Conservation (phyloP, 2,329 filamentous ascomycete species). For the Fusarium torreyae region DNA sequence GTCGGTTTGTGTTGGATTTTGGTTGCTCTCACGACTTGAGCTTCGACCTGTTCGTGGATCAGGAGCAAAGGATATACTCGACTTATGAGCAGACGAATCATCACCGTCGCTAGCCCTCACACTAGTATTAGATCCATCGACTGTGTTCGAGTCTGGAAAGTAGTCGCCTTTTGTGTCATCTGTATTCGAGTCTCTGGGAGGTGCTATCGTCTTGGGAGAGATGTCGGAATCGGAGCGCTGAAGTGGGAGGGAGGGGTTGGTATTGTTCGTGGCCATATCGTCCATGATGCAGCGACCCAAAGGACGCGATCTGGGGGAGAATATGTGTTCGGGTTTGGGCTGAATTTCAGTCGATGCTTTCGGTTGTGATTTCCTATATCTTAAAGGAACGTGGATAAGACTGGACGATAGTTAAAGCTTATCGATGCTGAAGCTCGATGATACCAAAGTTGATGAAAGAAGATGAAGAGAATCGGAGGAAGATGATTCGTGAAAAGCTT, state of each 20-base stretch:
- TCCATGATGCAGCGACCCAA: slow-evolving; percentile 9
- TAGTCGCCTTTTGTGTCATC: slow-evolving; percentile 41
- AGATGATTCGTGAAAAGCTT: neutral
- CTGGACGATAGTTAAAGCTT: slow-evolving; percentile 13
- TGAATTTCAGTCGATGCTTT: slow-evolving; percentile 12
- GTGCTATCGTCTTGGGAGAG: slow-evolving; percentile 58
- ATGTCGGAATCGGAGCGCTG: slow-evolving; percentile 60
- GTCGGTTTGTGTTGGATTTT: slow-evolving; percentile 43
- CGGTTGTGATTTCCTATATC: slow-evolving; percentile 10
- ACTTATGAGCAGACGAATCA: slow-evolving; percentile 53
- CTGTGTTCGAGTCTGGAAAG: slow-evolving; percentile 47
- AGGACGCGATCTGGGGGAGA: slow-evolving; percentile 14
- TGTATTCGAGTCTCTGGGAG: slow-evolving; percentile 36
- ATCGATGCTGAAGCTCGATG: slow-evolving; percentile 19
- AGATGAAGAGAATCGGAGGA: slow-evolving; percentile 1
- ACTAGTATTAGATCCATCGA: slow-evolving; percentile 47
- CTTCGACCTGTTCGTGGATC: slow-evolving; percentile 51
- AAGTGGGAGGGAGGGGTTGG: slow-evolving; percentile 42
- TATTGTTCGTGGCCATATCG: slow-evolving; percentile 45
- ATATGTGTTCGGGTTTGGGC: slow-evolving; percentile 6
- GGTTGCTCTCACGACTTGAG: slow-evolving; percentile 47
- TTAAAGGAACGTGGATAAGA: slow-evolving; percentile 23
- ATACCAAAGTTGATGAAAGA: slow-evolving; percentile 12
- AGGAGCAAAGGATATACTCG: slow-evolving; percentile 55
- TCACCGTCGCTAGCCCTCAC: slow-evolving; percentile 49